Base-by-base conservation (phyloP, 2,329 filamentous ascomycete species). In the Dactylellina sp. region DNA sequence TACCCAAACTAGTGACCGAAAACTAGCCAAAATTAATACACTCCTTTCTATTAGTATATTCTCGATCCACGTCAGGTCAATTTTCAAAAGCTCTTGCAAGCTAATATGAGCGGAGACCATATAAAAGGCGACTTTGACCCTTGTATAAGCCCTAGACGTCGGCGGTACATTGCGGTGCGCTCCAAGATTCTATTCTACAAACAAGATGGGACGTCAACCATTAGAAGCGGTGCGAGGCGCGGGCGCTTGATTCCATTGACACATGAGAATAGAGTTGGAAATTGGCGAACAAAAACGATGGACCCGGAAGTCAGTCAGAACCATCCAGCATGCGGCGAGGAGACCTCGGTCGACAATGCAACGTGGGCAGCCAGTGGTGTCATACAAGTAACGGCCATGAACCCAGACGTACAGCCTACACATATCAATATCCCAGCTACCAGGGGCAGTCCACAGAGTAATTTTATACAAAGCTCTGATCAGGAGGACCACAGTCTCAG, bases 241-340 rank as follows among this genome's bases (percentile, higher is more conserved):
- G n/a, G n/a, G n/a, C 28, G 28, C 28, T 32, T 9, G 28, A 9
- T 9, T 32, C 28, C 9, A 9, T 32, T 32, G 9, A 32, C 28
- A 32, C 4, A 32, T 9, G 9, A 9, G 5, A 4, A 9, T 32
- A 32, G 9, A 32, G 9, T 32, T 9, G 9, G 9, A 32, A 9
- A 32, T 5, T 32, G 28, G 28, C 28, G 28, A 32, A 9, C 4
- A 32, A 5, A 4, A 9, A 32, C 4, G 5, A 32, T 4, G 28
- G 9, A 32, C 9, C 28, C 9, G 9, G 9, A 42, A 32, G 1
- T 16, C 14, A 24, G 39, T 35, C 9, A 25, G 20, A 3, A 57
- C 24, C 18, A 57, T 14, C 35, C 53, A n/a, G 53, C 11, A 20
- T 57, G 53, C 16, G 53, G 53, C 4, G 53, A 57, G 14, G 37